Base-by-base conservation (phyloP, 805 yeast genomes). In the Candida chauliodis region DNA sequence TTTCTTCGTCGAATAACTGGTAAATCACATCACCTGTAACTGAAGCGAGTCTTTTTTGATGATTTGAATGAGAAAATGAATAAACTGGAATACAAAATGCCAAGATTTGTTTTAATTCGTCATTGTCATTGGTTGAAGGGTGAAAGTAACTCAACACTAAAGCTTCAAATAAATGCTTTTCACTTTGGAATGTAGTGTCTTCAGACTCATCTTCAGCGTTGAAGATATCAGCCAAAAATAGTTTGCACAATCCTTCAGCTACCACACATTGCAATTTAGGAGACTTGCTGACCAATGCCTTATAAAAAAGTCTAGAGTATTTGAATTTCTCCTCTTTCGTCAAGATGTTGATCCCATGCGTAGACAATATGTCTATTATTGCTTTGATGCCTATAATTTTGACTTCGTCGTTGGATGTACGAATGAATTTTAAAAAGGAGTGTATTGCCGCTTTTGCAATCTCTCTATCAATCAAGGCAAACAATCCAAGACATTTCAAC, bases 61-160 rank as follows among this genome's bases (percentile, higher is more conserved):
- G 95, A 13, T 63, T 63, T 0, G 69, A 65, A 50, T 81, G 89
- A 23, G 95, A 84, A 52, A 79, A 84, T 26, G 93, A 80, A 56
- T 85, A 88, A 0, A 85, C 95, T 0, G 97, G 96, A 13, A 90
- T 69, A 55, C 95, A 89, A 52, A 86, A 90, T 8, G 93, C 78
- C 42, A 90, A 73, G 0, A 85, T 84, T 57, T 90, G 97, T 34
- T 80, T 69, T 44, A 90, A 65, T 11, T 79, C 76, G 40, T 76
- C 81, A 49, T 87, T 87, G 4, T 67, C 60, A 4, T 75, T 59
- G 38, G 81, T 81, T 3, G 65, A 58, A 0, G 93, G 89, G 37
- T 83, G 79, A 61, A 86, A 90, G 52, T 88, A 91, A 0, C 84
- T 73, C 37, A 85, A 58, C 3, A 89, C 61, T 38, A 90, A 66